Conservation (phyloP, 225 moss, liverwort and hornwort genomes). For the Marchantia polymorpha region DNA sequence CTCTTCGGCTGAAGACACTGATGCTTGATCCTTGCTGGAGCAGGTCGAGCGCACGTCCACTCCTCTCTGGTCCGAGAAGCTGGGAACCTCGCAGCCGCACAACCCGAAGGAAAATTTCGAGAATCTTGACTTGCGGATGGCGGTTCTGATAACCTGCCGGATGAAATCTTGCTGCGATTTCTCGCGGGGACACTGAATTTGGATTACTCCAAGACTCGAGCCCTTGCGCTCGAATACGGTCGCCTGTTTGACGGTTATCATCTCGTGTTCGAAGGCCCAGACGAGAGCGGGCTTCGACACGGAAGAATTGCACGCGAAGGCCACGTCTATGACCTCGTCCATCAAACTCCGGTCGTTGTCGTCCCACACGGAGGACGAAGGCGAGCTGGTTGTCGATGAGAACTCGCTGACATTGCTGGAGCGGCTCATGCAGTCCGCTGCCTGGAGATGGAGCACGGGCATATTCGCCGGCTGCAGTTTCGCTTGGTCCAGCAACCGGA, state of each 20-base stretch:
- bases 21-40: constrained; percentile 17
- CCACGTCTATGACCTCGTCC: constrained; percentile 33
- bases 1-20: background rate
- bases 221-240: constrained; percentile 40
- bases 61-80: constrained; percentile 16
- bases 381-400: constrained; percentile 39
- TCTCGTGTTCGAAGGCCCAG: constrained; percentile 49
- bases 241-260: constrained; percentile 33
- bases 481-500: constrained; percentile 37
- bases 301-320: constrained; percentile 28
- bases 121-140: constrained; percentile 35
- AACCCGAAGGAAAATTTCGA: constrained; percentile 38
- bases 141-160: constrained; percentile 33
- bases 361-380: constrained; percentile 43
- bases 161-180: constrained; percentile 39
- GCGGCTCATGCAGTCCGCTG: constrained; percentile 37
- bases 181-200: constrained; percentile 28
- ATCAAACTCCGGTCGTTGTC: constrained; percentile 31
- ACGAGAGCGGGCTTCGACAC: constrained; percentile 38
- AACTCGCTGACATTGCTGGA: constrained; percentile 40
- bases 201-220: constrained; percentile 19
- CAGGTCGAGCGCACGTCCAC: background rate
- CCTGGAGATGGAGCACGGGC: constrained; percentile 32
- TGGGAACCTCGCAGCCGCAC: constrained; percentile 44
- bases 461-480: constrained; percentile 16